A percentile compares a stretch with the other conserved stretches of the same genome.
Conservation (phyloP, 2,329 filamentous ascomycete genomes). For the Fusarium burgessii region DNA sequence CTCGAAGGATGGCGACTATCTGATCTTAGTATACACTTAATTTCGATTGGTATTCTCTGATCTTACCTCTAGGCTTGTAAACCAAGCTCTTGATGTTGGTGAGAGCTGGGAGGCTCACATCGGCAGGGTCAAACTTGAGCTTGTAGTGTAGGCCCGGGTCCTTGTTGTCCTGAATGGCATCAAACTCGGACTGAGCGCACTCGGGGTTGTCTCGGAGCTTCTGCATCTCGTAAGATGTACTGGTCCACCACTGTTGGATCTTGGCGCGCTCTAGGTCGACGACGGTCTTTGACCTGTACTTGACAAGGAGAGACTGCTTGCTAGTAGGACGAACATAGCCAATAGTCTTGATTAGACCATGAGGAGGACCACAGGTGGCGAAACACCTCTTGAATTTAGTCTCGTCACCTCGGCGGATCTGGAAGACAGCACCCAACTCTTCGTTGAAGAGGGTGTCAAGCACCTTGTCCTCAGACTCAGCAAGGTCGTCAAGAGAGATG, state of each 20-base stretch:
- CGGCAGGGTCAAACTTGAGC: slow-evolving; percentile 82
- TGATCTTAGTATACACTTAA: slow-evolving; percentile 61
- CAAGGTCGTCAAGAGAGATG: slow-evolving; percentile 81
- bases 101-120: slow-evolving; percentile 75
- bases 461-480: slow-evolving; percentile 72
- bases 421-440: slow-evolving; percentile 95
- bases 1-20: slow-evolving; percentile 93
- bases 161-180: slow-evolving; percentile 76
- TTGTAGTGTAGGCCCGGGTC: slow-evolving; percentile 90
- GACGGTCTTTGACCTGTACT: slow-evolving; percentile 75
- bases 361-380: slow-evolving; percentile 86
- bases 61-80: slow-evolving; percentile 63
- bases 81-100: slow-evolving; percentile 63
- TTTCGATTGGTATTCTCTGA: slow-evolving; percentile 6
- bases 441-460: slow-evolving; percentile 92
- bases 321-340: slow-evolving; percentile 76
- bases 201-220: slow-evolving; percentile 87
- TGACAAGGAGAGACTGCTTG: slow-evolving; percentile 82
- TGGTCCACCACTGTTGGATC: slow-evolving; percentile 89
- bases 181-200: slow-evolving; percentile 87
- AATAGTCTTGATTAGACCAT: slow-evolving; percentile 85
- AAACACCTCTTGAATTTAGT: slow-evolving; percentile 90
- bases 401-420: slow-evolving; percentile 87
- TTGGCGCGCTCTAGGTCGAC: slow-evolving; percentile 76
- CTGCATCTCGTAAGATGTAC: slow-evolving; percentile 92